phyloP scores from a whole-genome alignment of 2,329 filamentous ascomycete species.

The Torrubiellomyces zombiae region DNA sequence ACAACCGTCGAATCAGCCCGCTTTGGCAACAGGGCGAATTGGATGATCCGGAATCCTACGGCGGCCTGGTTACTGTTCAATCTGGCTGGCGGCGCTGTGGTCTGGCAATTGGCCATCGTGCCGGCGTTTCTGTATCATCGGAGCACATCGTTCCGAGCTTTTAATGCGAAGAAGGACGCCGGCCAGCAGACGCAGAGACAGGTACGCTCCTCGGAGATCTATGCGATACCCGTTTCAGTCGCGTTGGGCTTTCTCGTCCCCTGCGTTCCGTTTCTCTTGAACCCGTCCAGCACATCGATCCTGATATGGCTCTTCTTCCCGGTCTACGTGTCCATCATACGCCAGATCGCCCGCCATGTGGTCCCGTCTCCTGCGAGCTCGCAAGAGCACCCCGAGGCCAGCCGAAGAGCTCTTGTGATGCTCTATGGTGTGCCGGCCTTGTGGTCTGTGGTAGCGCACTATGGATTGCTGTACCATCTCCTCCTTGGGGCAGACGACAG shows the following conservation, averaged over 20 bases:
- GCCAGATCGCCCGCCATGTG: neutral
- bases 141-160: too few species aligned
- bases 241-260: neutral
- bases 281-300: neutral
- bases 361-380: neutral
- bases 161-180: too few species aligned
- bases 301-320: constrained; percentile 1
- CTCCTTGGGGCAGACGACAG: neutral
- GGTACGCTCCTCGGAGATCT: neutral
- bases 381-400: constrained; percentile 1
- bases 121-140: neutral
- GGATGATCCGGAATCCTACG: constrained; percentile 1
- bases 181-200: too few species aligned
- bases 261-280: neutral
- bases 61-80: neutral
- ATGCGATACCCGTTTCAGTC: neutral
- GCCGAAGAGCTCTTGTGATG: neutral
- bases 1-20: constrained; percentile 1
- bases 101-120: constrained; percentile 1
- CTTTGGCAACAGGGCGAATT: neutral
- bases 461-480: neutral
- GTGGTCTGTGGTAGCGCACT: neutral
- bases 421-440: neutral
- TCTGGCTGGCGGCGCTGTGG: neutral
- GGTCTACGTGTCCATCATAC: neutral